phyloP scores from a whole-genome alignment of 106 monocot species.

The Phalaenopsis equestris region DNA sequence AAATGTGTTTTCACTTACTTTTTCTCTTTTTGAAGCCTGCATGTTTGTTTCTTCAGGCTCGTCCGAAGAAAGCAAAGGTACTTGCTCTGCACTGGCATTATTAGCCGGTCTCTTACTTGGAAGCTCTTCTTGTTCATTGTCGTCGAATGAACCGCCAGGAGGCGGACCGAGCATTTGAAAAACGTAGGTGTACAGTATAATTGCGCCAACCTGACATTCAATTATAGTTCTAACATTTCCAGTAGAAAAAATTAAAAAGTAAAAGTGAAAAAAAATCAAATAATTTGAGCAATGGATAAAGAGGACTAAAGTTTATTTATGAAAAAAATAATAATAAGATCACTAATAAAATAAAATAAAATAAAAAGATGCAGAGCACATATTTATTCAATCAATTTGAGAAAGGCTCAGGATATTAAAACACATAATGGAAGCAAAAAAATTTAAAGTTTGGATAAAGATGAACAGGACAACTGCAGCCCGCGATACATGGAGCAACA shows the following conservation, averaged over 20 bases:
- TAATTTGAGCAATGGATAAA: neutral
- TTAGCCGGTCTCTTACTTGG: conserved; percentile 28
- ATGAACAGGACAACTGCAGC: neutral
- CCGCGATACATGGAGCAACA: neutral
- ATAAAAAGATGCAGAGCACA: neutral
- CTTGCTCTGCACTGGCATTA: conserved; percentile 41
- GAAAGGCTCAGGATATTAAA: neutral
- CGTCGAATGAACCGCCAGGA: conserved; percentile 61
- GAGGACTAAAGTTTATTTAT: neutral
- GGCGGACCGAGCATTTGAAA: conserved; percentile 97
- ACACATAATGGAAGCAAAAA: neutral
- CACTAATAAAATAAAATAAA: neutral
- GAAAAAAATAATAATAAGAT: neutral
- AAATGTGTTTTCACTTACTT: conserved; percentile 30
- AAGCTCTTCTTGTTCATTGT: conserved; percentile 38
- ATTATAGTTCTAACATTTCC: neutral
- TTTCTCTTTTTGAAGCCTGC: conserved; percentile 27
- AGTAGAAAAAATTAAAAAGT: neutral
- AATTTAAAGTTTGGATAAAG: neutral
- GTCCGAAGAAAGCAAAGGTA: conserved; percentile 38
- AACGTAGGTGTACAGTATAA: conserved; percentile 90
- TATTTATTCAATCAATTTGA: neutral
- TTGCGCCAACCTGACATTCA: conserved; percentile 78
- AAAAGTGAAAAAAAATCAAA: neutral
- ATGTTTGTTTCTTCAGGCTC: conserved; percentile 19